phyloP scores from a whole-genome alignment of 2,329 filamentous ascomycete species.

The Apiospora sp. region DNA sequence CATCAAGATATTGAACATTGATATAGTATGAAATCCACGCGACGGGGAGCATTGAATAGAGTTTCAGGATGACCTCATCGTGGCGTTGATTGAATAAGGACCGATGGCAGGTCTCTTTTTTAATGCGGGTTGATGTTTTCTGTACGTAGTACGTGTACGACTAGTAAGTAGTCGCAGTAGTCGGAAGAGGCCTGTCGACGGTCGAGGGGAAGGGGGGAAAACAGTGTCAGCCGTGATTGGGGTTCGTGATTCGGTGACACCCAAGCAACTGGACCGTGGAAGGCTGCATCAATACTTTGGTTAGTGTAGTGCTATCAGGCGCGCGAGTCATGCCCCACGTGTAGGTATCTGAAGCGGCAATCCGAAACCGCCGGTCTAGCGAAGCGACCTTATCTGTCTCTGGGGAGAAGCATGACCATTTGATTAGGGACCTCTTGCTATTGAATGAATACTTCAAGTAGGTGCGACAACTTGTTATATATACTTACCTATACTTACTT shows the following conservation, averaged over 20 bases:
- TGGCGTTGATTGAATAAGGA: not conserved
- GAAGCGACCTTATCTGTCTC: constrained; percentile 18
- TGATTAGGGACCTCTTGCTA: not conserved
- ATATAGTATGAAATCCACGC: constrained; percentile 48
- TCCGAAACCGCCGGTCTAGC: constrained; percentile 17
- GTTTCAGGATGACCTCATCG: constrained; percentile 7
- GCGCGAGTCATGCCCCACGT: constrained; percentile 26
- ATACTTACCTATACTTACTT: not conserved
- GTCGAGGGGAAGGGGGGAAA: too few relatives aligned
- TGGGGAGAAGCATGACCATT: constrained; percentile 15
- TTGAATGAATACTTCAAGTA: not conserved
- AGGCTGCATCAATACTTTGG: not conserved
- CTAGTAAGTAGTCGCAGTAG: not conserved
- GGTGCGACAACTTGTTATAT: not conserved
- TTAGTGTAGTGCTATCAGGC: not conserved
- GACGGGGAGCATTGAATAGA: constrained; percentile 1
- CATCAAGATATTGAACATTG: constrained; percentile 95
- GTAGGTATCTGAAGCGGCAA: constrained; percentile 12
- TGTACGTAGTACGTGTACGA: not conserved
- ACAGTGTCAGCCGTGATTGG: not conserved
- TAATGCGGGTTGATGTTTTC: not conserved
- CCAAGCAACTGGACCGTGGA: not conserved
- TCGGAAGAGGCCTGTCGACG: not conserved
- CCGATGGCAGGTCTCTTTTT: not conserved
- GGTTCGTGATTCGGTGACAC: constrained; percentile 15